Evolutionary conservation across 192 early-diverging fungal genomes (phyloP).

Genomic region (Dispira parvispora): DNA sequence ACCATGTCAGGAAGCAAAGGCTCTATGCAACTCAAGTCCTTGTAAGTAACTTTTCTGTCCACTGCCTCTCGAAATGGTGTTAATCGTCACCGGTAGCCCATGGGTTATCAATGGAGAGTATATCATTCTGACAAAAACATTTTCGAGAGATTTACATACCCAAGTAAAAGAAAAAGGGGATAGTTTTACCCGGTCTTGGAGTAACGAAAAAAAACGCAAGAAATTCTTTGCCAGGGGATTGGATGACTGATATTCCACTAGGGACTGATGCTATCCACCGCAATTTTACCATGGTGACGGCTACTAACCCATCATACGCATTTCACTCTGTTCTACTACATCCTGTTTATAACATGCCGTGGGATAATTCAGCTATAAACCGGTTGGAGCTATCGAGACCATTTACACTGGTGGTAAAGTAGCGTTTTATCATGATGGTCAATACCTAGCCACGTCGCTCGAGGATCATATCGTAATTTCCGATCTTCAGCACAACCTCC

Average conservation of each 20-base stretch:
- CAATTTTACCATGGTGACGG: not conserved
- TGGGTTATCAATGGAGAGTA: not conserved
- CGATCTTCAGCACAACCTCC: conserved; percentile 41
- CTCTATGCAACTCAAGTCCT: conserved; percentile 2
- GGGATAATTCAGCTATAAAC: conserved; percentile 43
- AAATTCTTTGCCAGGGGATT: no score
- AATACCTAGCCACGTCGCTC: conserved; percentile 53
- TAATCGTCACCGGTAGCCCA: not conserved
- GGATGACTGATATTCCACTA: no score
- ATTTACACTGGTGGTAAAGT: conserved; percentile 85
- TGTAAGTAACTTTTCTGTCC: not conserved
- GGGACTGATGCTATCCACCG: not conserved
- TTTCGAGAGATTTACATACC: not conserved
- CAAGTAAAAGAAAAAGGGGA: no score
- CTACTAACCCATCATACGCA: not conserved
- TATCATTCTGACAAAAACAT: not conserved
- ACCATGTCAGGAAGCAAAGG: not conserved
- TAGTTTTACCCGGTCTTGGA: no score
- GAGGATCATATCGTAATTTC: conserved; percentile 71
- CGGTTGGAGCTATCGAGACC: conserved; percentile 63
- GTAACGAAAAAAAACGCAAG: not conserved
- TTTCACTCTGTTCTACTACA: not conserved
- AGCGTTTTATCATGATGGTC: conserved; percentile 43
- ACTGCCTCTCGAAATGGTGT: not conserved
- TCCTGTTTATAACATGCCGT: not conserved